Evolutionary conservation across 2,329 filamentous ascomycete species (phyloP).

Genomic region (Ascochyta clinopodiicola): DNA sequence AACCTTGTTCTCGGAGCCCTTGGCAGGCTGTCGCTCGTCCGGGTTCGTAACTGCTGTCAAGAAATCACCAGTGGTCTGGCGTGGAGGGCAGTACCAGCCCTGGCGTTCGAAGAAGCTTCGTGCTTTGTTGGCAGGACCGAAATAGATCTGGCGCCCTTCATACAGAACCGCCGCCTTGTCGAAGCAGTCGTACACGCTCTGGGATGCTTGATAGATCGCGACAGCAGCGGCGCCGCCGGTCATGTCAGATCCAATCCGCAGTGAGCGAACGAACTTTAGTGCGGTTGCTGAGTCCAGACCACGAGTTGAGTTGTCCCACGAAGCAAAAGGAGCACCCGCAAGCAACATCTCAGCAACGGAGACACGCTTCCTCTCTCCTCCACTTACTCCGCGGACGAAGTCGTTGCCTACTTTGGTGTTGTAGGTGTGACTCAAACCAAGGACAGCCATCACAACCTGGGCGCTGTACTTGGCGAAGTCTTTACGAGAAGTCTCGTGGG

Average conservation of each 20-base stretch:
- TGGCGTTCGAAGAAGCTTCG: slow-evolving; percentile 71
- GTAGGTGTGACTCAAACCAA: slow-evolving; percentile 62
- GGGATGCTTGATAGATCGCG: slow-evolving; percentile 62
- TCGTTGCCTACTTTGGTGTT: slow-evolving; percentile 65
- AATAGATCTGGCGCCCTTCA: slow-evolving; percentile 79
- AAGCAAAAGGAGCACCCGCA: slow-evolving; percentile 48
- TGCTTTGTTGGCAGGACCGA: slow-evolving; percentile 67
- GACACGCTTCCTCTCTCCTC: slow-evolving; percentile 68
- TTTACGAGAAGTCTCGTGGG: slow-evolving; percentile 48
- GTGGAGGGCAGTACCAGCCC: slow-evolving; percentile 71
- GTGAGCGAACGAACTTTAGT: slow-evolving; percentile 61
- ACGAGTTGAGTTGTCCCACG: slow-evolving; percentile 56
- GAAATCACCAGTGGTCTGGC: slow-evolving; percentile 77
- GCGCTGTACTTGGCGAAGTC: slow-evolving; percentile 56
- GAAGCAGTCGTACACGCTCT: slow-evolving; percentile 66
- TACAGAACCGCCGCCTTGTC: slow-evolving; percentile 79
- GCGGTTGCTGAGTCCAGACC: slow-evolving; percentile 57
- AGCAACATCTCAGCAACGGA: slow-evolving; percentile 63
- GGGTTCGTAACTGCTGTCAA: slow-evolving; percentile 72
- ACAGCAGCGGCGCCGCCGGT: slow-evolving; percentile 60
- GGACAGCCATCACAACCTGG: slow-evolving; percentile 60
- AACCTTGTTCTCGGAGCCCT: slow-evolving; percentile 53
- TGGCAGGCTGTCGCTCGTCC: slow-evolving; percentile 50
- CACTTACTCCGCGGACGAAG: slow-evolving; percentile 67
- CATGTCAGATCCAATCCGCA: slow-evolving; percentile 60